Conservation (phyloP, 176 grass and related monocot genomes). For the Oryza punctata region DNA sequence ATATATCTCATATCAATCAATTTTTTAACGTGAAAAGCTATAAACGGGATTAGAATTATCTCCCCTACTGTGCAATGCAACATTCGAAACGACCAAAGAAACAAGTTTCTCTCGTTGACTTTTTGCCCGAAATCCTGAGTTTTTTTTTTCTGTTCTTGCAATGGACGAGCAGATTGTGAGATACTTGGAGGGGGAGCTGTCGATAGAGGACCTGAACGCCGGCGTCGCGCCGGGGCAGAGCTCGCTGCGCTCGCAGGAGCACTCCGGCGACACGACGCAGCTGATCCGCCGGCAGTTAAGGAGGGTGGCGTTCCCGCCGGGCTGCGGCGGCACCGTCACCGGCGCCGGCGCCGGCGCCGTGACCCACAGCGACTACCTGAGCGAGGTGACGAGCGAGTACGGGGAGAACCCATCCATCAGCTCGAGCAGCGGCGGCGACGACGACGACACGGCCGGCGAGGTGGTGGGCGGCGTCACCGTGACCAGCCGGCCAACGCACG, state of each 20-base stretch:
- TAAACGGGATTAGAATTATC: too few species aligned
- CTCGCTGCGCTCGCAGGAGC: slow-evolving; percentile 11
- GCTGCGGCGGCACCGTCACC: background rate
- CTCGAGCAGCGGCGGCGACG: slow-evolving; percentile 44
- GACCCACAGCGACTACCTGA: slow-evolving; percentile 34
- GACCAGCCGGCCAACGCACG: background rate
- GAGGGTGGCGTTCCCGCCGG: slow-evolving; percentile 60
- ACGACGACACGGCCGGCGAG: background rate
- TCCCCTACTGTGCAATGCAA: too few species aligned
- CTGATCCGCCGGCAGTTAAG: slow-evolving; percentile 35
- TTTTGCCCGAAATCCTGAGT: background rate
- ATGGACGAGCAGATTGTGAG: slow-evolving; percentile 56
- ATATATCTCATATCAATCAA: too few species aligned
- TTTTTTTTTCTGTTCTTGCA: background rate
- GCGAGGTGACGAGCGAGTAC: slow-evolving; percentile 65
- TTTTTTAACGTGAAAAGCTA: too few species aligned
- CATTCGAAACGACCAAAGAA: too few species aligned
- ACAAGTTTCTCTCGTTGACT: background rate
- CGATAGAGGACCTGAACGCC: slow-evolving; percentile 61
- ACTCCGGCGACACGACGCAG: slow-evolving; percentile 22
- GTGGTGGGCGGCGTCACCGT: background rate
- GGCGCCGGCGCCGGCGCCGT: too few species aligned
- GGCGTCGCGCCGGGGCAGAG: slow-evolving; percentile 70
- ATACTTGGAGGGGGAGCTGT: slow-evolving; percentile 83
- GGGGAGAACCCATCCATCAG: slow-evolving; percentile 32